Percentiles rank a stretch among this genome's conserved stretches.
Conservation (phyloP, 345 rosid species). For the Eucalyptus cloeziana region DNA sequence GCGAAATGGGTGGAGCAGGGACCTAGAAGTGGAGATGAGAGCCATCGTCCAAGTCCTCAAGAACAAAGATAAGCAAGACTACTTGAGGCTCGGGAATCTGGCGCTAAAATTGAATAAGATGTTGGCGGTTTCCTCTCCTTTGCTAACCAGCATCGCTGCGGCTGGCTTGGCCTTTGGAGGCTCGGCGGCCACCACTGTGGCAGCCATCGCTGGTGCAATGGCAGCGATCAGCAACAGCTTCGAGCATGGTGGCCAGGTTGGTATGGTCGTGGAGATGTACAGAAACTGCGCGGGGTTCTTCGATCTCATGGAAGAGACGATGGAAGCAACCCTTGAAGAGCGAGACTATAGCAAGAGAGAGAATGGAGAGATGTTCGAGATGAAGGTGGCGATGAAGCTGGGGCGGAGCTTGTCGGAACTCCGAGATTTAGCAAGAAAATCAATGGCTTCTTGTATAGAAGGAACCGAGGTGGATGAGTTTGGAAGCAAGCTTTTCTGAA, state of each 20-base stretch:
- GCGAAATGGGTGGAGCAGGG: conserved; percentile 16
- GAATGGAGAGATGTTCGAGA: conserved; percentile 22
- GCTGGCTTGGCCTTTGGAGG: conserved; percentile 6
- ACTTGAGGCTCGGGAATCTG: conserved; percentile 18
- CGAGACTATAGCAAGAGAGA: conserved; percentile 11
- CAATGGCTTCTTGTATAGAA: background rate
- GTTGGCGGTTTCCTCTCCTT: conserved; percentile 28
- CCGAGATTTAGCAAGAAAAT: conserved; percentile 15
- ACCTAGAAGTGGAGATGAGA: conserved; percentile 24
- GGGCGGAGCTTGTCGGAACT: conserved; percentile 43
- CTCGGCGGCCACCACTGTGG: conserved; percentile 1
- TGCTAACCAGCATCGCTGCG: conserved; percentile 21
- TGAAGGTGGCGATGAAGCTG: conserved; percentile 22
- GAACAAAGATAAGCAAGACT: conserved; percentile 25
- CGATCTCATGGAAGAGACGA: conserved; percentile 10
- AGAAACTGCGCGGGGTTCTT: conserved; percentile 37
- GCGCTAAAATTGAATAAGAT: conserved; percentile 29
- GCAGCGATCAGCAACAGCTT: conserved; percentile 12
- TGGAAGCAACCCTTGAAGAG: conserved; percentile 8
- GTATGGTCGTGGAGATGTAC: conserved; percentile 52
- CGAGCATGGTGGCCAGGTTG: conserved; percentile 39
- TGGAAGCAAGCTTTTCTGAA: conserved; percentile 32
- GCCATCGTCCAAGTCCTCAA: conserved; percentile 12
- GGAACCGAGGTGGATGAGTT: conserved; percentile 17
- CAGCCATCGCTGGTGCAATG: conserved; percentile 17